phyloP scores from a whole-genome alignment of 805 yeast species.

The Vanderwaltozyma tropicalis region DNA sequence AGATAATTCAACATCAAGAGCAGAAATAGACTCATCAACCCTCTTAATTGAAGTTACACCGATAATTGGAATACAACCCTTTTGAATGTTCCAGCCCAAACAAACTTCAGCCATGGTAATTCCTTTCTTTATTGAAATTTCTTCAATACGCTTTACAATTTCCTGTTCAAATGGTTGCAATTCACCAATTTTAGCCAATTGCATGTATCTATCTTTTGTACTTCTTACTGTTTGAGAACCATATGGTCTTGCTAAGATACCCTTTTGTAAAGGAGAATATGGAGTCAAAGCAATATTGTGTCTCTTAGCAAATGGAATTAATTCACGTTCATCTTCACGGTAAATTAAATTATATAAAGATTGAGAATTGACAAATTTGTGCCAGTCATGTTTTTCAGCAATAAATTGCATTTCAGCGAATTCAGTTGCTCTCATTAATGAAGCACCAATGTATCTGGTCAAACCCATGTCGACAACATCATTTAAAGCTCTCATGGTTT shows the following conservation, averaged over 20 bases:
- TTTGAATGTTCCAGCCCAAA: constrained; percentile 42
- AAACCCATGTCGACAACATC: constrained; percentile 29
- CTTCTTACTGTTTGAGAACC: constrained; percentile 10
- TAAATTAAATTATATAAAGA: constrained; percentile 44
- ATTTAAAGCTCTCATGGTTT: constrained; percentile 44
- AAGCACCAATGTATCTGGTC: constrained; percentile 37
- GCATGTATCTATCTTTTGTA: constrained; percentile 5
- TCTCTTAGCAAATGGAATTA: constrained; percentile 43
- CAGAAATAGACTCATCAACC: constrained; percentile 42
- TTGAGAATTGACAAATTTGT: constrained; percentile 51
- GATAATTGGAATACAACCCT: constrained; percentile 45
- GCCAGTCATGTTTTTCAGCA: constrained; percentile 50
- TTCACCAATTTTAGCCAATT: constrained; percentile 36
- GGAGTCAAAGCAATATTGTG: constrained; percentile 51
- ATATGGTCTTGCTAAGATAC: constrained; percentile 42
- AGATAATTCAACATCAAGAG: constrained; percentile 32
- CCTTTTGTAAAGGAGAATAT: constrained; percentile 51
- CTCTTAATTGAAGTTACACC: constrained; percentile 41
- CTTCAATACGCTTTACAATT: constrained; percentile 43
- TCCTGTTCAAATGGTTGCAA: constrained; percentile 18
- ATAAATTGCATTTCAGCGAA: constrained; percentile 45
- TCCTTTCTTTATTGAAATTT: constrained; percentile 36
- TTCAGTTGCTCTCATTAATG: constrained; percentile 47
- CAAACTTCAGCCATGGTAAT: constrained; percentile 47
- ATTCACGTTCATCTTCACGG: constrained; percentile 58